Conservation (phyloP, 768 basidiomycete species). For the Boletus bicolor region DNA sequence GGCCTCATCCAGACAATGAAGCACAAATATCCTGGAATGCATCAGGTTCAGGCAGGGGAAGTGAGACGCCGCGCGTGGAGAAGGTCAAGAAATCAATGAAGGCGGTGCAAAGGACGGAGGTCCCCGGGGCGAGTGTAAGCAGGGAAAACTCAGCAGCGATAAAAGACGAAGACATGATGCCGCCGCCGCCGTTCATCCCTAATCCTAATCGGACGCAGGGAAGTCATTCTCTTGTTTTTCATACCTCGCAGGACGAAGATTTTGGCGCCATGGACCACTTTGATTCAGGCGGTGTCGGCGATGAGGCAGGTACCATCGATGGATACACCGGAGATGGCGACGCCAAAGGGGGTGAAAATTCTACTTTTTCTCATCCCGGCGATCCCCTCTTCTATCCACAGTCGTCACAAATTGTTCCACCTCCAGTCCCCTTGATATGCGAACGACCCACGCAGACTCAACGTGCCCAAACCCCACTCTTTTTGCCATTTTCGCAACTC, state of each 20-base stretch:
- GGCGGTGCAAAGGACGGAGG: conserved; percentile 33
- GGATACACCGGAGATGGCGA: neutral
- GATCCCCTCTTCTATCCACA: conserved; percentile 27
- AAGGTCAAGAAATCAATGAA: conserved; percentile 42
- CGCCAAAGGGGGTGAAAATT: conserved; percentile 2
- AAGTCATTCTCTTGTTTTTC: conserved; percentile 11
- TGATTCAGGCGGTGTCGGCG: neutral
- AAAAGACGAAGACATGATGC: conserved; percentile 36
- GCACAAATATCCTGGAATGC: conserved; percentile 28
- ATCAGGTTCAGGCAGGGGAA: conserved; percentile 8
- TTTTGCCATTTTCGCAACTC: conserved; percentile 56
- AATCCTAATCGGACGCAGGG: conserved; percentile 13
- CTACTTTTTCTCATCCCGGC: neutral
- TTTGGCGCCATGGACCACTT: conserved; percentile 15
- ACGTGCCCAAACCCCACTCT: conserved; percentile 30
- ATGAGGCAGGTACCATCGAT: conserved; percentile 1
- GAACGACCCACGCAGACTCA: conserved; percentile 6
- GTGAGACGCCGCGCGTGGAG: conserved; percentile 43
- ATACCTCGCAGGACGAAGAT: conserved; percentile 14
- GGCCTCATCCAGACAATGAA: conserved; percentile 23
- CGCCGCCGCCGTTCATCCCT: conserved; percentile 33
- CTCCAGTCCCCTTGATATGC: neutral
- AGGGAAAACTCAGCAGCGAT: conserved; percentile 14
- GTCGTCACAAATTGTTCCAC: conserved; percentile 19
- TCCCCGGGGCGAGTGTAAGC: conserved; percentile 8